Evolutionary conservation across 768 basidiomycete genomes (phyloP), one percentile per base, ranked within the genome.

Genomic region (Phylloporus arenicola): DNA sequence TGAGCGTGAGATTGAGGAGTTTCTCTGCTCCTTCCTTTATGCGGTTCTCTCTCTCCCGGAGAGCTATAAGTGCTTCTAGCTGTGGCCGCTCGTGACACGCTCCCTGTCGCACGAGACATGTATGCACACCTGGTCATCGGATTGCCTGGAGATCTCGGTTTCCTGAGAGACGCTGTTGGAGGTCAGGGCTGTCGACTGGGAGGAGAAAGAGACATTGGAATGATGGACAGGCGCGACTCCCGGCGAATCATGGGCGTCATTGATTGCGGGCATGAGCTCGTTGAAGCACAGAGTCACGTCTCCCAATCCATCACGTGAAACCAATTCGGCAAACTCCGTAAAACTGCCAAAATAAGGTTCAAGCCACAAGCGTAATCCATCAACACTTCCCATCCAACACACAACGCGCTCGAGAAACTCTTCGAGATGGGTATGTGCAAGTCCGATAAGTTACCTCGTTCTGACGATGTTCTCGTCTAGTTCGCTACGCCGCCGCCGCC

Each of bases 1-100:
- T 74, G 35, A 82, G 61, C 29, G 75, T 69, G 69, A 88, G 84
- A 57, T 82, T 82, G 13, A 96, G 72, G 53, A 97, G 76, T 57
- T 88, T 92, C 72, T 94, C 91, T 1, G 93, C 93, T 11, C 93
- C 93, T 67, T 92, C 92, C 64, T 83, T 91, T 54, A 96, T 91
- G 48, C 86, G 77, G 54, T 81, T 82, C 70, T 93, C 86, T 53
- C 88, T 76, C 47, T 81, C 79, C 17, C 94, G 73, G 60, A 83
- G 81, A 47, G 75, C 77, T 44, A 80, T 79, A 17, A 96, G 73
- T 6, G 74, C 69, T 40, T 84, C 83, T 43, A 92, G 68, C 91
- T 91, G 52, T 56, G 17, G 17, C 11, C 39, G 31, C 27, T 53
- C 19, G 47, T 60, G 51, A 51, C 30, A 44, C 10, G 39, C 2